Base-by-base conservation (phyloP, 495 filamentous ascomycete genomes). In the Evernia prunastri region DNA sequence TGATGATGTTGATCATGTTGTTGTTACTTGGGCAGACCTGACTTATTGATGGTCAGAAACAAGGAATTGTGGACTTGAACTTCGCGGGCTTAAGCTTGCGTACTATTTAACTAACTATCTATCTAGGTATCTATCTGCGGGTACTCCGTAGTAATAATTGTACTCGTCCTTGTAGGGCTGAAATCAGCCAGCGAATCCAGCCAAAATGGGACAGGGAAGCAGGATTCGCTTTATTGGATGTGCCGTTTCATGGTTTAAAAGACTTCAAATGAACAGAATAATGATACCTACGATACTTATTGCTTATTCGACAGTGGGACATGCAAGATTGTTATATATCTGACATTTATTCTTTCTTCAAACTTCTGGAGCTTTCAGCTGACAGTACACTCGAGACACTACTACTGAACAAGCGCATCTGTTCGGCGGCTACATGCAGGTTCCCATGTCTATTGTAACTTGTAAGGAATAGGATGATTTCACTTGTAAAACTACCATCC, bases 401-500 rank as follows among this genome's bases (percentile, higher is more conserved):
- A n/a, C n/a, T n/a, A n/a, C n/a, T n/a, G n/a, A n/a, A 23, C 29
- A 35, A 49, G 49, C 49, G 53, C 49, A 56, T 15, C 13, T 42
- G 36, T 56, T 63, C 49, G 60, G 62, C 54, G 49, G 51, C 53
- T 64, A 64, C 39, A 64, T 49, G 23, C 57, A 64, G 43, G 56
- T n/a, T n/a, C n/a, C n/a, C n/a, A n/a, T n/a, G n/a, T n/a, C n/a
- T n/a, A n/a, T n/a, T n/a, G n/a, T n/a, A n/a, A n/a, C n/a, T n/a
- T n/a, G n/a, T n/a, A 59, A 27, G 45, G 45, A 49, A n/a, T n/a
- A n/a, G 23, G 25, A 33, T 45, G 45, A 9, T 42, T 37, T 53
- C 45, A 36, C 56, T 39, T n/a, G 13, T 20, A 36, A 36, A 57
- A 36, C 36, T 43, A 36, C 36, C 20, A 43, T 43, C 13, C 15